These are phyloP conservation scores for Neopestalotiopsis sp. DNA, from an alignment of 2,329 filamentous ascomycete species.

Conservation along the genomic window DNA sequence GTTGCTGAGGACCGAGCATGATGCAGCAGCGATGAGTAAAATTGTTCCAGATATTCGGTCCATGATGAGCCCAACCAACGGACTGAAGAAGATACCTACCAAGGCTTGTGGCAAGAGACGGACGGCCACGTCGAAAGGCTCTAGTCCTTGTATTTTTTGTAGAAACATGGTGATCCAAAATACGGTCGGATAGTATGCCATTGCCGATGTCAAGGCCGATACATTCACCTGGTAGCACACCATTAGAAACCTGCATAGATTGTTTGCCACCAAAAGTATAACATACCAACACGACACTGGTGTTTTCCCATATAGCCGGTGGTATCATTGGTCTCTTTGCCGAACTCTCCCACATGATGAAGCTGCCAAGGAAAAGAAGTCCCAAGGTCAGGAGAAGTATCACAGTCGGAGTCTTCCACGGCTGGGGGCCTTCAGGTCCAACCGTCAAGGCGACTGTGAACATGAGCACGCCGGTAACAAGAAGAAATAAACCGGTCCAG, in stretches of 20 bases:
- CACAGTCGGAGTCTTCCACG: constrained; percentile 39
- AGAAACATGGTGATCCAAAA: constrained; percentile 42
- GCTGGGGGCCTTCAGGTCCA: constrained; percentile 35
- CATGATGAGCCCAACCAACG: constrained; percentile 37
- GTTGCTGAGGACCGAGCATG: constrained; percentile 33
- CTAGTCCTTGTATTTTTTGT: constrained; percentile 35
- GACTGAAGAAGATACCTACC: constrained; percentile 36
- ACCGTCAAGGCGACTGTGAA: constrained; percentile 37
- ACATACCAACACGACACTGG: constrained; percentile 34
- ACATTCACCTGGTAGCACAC: constrained; percentile 17
- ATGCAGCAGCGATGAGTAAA: constrained; percentile 30
- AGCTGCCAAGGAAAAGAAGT: constrained; percentile 34
- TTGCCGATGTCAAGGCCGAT: constrained; percentile 34
- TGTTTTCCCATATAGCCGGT: constrained; percentile 33
- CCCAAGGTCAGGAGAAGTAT: constrained; percentile 36
- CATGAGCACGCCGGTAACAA: constrained; percentile 34
- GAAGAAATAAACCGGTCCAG: constrained; percentile 35
- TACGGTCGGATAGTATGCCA: constrained; percentile 38
- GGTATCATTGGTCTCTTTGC: constrained; percentile 38
- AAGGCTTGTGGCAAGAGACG: constrained; percentile 39
- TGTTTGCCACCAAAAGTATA: constrained; percentile 2
- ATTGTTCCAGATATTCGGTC: constrained; percentile 32
- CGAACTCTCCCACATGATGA: constrained; percentile 37
- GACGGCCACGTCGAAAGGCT: constrained; percentile 36
- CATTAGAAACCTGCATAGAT: background rate